phyloP scores from a whole-genome alignment of 2,329 filamentous ascomycete genomes.

The Phaeosphaeria sp. region DNA sequence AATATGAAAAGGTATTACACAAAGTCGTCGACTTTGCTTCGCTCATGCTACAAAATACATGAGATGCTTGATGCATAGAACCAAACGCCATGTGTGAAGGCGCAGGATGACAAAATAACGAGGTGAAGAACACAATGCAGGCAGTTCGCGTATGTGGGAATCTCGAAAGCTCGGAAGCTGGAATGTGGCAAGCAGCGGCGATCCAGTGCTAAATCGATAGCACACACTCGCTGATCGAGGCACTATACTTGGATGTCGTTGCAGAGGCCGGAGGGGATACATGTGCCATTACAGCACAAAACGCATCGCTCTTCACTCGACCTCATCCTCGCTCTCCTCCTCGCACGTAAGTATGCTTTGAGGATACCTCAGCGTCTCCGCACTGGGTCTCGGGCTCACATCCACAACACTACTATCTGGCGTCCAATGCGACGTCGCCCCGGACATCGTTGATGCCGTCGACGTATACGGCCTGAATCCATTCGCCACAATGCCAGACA shows the following conservation, averaged over 20 bases:
- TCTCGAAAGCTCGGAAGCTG: constrained; percentile 1
- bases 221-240: background rate
- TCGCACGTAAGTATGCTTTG: constrained; percentile 31
- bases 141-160: background rate
- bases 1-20: background rate
- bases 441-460: constrained; percentile 17
- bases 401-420: constrained; percentile 48
- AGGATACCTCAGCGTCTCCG: constrained; percentile 43
- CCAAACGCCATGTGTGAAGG: background rate
- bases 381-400: constrained; percentile 46
- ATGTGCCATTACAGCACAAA: constrained; percentile 4
- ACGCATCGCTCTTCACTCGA: constrained; percentile 10
- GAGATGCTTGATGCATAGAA: background rate
- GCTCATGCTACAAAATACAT: background rate
- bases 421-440: constrained; percentile 42
- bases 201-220: background rate
- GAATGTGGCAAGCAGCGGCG: background rate
- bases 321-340: constrained; percentile 22
- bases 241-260: no score
- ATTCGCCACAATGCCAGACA: constrained; percentile 48
- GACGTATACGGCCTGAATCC: constrained; percentile 51
- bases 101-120: background rate
- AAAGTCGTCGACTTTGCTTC: background rate
- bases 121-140: background rate
- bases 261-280: no score